These are phyloP conservation scores for Scorias spongiosa DNA, from an alignment of 2,329 filamentous ascomycete genomes.

Conservation along the genomic window DNA sequence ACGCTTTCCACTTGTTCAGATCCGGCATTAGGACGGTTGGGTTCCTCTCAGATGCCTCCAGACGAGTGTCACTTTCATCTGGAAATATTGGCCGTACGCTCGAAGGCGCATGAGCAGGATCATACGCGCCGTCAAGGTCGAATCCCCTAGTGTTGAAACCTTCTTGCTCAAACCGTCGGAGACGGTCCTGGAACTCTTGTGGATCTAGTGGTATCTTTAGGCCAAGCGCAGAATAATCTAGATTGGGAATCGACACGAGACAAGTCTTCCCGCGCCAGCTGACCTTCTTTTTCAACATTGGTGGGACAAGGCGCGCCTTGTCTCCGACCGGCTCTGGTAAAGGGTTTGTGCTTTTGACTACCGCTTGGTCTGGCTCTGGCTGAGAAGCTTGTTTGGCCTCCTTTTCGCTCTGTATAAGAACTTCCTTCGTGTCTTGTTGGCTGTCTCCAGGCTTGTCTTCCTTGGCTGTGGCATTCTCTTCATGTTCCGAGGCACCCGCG, in stretches of 20 bases:
- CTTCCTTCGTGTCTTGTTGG: background rate
- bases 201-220: slow-evolving; percentile 29
- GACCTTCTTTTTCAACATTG: slow-evolving; percentile 29
- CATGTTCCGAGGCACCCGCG: background rate
- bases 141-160: slow-evolving; percentile 58
- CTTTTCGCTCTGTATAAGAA: background rate
- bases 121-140: slow-evolving; percentile 31
- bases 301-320: slow-evolving; percentile 10
- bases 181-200: slow-evolving; percentile 44
- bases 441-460: too few species aligned
- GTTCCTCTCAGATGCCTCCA: slow-evolving; percentile 37
- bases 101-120: slow-evolving; percentile 4
- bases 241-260: slow-evolving; percentile 28
- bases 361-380: background rate
- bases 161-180: slow-evolving; percentile 50
- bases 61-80: slow-evolving; percentile 26
- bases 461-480: too few species aligned
- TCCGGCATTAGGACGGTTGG: slow-evolving; percentile 56
- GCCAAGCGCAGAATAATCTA: slow-evolving; percentile 27
- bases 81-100: slow-evolving; percentile 60
- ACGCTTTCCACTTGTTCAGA: slow-evolving; percentile 58
- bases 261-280: slow-evolving; percentile 31
- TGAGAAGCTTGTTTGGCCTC: too few species aligned
- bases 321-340: slow-evolving; percentile 5
- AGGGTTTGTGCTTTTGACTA: background rate